Evolutionary conservation across 495 filamentous ascomycete species (phyloP).

Genomic region (Trichocladium uniseriatum): DNA sequence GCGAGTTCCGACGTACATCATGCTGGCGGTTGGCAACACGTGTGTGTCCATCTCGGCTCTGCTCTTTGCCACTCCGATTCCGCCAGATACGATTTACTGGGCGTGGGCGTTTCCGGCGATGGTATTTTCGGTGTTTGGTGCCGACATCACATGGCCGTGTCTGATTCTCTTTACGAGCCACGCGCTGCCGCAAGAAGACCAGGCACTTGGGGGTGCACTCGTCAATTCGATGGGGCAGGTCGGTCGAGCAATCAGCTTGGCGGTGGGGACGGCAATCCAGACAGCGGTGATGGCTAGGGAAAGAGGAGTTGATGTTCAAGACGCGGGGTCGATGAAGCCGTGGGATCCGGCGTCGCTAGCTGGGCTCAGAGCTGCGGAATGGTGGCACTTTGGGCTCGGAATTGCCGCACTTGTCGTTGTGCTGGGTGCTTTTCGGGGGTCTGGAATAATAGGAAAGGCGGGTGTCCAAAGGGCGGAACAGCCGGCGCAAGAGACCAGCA

Average conservation of each 20-base stretch:
- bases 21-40: slow-evolving; percentile 45
- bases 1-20: slow-evolving; percentile 41
- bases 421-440: slow-evolving; percentile 32
- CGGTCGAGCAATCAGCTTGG: slow-evolving; percentile 48
- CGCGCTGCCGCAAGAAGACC: slow-evolving; percentile 48
- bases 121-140: slow-evolving; percentile 48
- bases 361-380: slow-evolving; percentile 45
- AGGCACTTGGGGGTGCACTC: slow-evolving; percentile 51
- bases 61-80: slow-evolving; percentile 49
- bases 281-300: slow-evolving; percentile 41
- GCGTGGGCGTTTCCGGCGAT: slow-evolving; percentile 52
- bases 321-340: slow-evolving; percentile 25
- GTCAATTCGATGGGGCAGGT: slow-evolving; percentile 52
- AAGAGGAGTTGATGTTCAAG: slow-evolving; percentile 31
- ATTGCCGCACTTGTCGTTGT: slow-evolving; percentile 31
- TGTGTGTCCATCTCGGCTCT: slow-evolving; percentile 41
- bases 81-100: slow-evolving; percentile 46
- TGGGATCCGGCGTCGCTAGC: slow-evolving; percentile 37
- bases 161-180: slow-evolving; percentile 52
- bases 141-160: slow-evolving; percentile 50
- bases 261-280: slow-evolving; percentile 49
- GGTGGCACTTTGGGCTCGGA: slow-evolving; percentile 43
- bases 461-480: slow-evolving; percentile 1
- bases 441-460: slow-evolving; percentile 37
- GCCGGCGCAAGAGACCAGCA: neutral